Evolutionary conservation across 2,329 filamentous ascomycete species (phyloP).

Genomic region (Bipolaris zeicola): DNA sequence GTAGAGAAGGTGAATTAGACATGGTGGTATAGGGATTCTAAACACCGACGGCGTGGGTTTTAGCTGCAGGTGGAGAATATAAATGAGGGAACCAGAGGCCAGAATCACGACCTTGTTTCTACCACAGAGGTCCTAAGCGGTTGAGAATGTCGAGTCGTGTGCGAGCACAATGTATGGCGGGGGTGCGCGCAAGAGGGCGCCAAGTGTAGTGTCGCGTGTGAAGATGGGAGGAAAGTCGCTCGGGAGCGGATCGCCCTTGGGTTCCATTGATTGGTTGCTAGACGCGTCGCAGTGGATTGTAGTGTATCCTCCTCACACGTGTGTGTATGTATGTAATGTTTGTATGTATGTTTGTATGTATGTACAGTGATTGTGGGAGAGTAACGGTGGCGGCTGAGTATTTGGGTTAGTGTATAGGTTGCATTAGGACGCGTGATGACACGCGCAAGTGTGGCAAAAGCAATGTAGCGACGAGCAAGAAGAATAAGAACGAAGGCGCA

Average conservation of each 20-base stretch:
- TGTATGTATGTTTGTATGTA: no score
- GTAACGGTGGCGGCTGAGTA: background rate
- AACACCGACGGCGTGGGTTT: background rate
- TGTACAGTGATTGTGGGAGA: background rate
- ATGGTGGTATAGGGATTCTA: constrained; percentile 21
- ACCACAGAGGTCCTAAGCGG: constrained; percentile 6
- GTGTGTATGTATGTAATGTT: no score
- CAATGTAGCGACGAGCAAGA: constrained; percentile 21
- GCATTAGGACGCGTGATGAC: background rate
- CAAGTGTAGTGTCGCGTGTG: constrained; percentile 24
- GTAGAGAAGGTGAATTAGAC: constrained; percentile 30
- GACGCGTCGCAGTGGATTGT: background rate
- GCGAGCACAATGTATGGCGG: constrained; percentile 8
- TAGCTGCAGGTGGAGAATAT: background rate
- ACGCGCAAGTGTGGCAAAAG: constrained; percentile 11
- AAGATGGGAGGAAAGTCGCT: constrained; percentile 44
- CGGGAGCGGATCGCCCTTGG: constrained; percentile 42
- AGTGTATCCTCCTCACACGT: background rate
- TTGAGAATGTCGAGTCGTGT: constrained; percentile 10
- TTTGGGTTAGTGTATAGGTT: background rate
- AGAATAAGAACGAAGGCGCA: background rate
- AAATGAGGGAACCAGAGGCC: background rate
- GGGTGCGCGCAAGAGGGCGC: constrained; percentile 8
- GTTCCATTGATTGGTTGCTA: constrained; percentile 35
- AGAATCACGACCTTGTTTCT: constrained; percentile 11